Evolutionary conservation across 1,284 basidiomycete species (phyloP), one percentile per base, ranked within the genome.

Genomic region (Vanrija sp.): DNA sequence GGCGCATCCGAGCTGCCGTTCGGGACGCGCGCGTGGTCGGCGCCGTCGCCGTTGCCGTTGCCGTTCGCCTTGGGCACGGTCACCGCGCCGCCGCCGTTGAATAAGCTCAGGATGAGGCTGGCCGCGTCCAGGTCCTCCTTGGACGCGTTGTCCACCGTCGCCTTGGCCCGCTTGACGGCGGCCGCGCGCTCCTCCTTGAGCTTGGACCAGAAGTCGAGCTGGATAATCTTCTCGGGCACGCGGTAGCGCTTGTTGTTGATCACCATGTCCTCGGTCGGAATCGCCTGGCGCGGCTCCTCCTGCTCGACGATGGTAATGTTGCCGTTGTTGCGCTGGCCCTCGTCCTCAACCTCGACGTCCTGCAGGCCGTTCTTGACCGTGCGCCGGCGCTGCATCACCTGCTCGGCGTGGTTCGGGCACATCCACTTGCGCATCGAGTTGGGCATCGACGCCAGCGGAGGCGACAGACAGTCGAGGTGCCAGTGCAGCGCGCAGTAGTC

Each of bases 391-490:
- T 84, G 83, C 89, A 40, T 65, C n/a, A 88, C 81, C 60, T 86
- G 85, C 59, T 95, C 90, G 26, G 86, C 86, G 72, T 98, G 95
- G 67, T 93, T 91, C 2, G 96, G 96, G 77, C 95, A 99, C 91
- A 95, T 97, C 95, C 96, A 99, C 76, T 94, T 96, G 78, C 87
- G 87, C 62, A 85, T 85, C 54, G 88, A 84, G 25, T 87, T 83
- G 4, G 96, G 96, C 84, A 98, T 87, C 45, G 82, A 82, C 19
- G 87, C 81, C 64, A 97, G 79, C 3, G 96, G 95, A 18, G 95
- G 96, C 65, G 89, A 86, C 34, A 98, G 80, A 70, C 95, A 99
- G 73, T 98, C 95, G 53, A 98, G 83, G 74, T 99, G 95, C 91
- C 95, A 99, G 74, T 95, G 89, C 54, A 95, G 82, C 55, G 83